Base-by-base conservation (phyloP, 805 yeast genomes). In the Candida quercuum region DNA sequence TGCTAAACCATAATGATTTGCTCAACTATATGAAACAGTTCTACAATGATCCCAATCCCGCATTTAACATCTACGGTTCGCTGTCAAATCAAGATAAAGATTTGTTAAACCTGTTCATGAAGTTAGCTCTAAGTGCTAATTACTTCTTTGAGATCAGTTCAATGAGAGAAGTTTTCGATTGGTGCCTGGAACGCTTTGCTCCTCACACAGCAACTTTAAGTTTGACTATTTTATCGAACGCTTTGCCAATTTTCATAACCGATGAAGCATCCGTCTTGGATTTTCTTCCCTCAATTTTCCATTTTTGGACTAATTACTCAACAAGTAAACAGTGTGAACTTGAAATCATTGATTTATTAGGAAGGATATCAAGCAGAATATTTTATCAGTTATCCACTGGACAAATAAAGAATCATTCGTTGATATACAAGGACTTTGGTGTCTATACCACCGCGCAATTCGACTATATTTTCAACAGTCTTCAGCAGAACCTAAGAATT, bases 241-340 rank as follows among this genome's bases (percentile, higher is more conserved):
- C 76, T 32, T 57, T 81, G 14, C 93, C 93, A 2, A 49, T 53
- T 6, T 54, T 51, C 18, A 56, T 61, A 38, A 47, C 45, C 11
- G 46, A 59, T 2, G 52, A 56, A 5, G 41, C 56, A 8, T 75
- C 70, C 41, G 70, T 75, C 3, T 64, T 75, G 21, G 72, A 77
- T 43, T 78, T 80, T 46, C 54, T 86, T 21, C 79, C 89, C 0
- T 61, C 86, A 2, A 54, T 86, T 7, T 85, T 86, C 47, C 78
- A 84, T 42, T 60, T 85, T 31, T 87, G 96, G 95, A 54, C 73
- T 3, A 66, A 78, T 42, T 59, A 76, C 29, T 60, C 71, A 47
- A 60, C 67, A 41, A 57, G 67, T 46, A 54, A 69, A 28, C 67
- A 74, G 14, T 61, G 76, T 24, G 95, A 86, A 47, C 66, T 79